Evolutionary conservation across 768 basidiomycete genomes (phyloP).

Genomic region (Tephrocybe rancida): DNA sequence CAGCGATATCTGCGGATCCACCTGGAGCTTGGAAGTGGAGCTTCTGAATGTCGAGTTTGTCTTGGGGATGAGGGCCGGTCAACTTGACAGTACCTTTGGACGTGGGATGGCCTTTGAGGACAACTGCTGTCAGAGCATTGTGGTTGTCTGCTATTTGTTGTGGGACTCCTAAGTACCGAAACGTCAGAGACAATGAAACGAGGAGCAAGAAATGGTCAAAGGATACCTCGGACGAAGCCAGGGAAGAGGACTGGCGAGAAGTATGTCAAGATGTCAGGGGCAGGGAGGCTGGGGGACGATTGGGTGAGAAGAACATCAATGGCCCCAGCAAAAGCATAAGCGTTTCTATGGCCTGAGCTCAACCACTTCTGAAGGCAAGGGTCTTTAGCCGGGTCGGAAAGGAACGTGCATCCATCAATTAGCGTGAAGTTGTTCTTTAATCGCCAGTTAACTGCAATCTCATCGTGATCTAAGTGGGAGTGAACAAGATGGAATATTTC

Average conservation of each 20-base stretch:
- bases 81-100: constrained; percentile 31
- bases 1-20: constrained; percentile 24
- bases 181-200: background rate
- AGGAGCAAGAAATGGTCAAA: background rate
- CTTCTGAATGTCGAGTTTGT: constrained; percentile 30
- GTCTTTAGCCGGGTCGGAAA: constrained; percentile 26
- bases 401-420: constrained; percentile 26
- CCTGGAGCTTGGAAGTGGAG: constrained; percentile 29
- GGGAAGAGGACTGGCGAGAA: constrained; percentile 24
- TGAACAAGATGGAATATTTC: background rate
- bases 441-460: constrained; percentile 29
- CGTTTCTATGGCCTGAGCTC: constrained; percentile 21
- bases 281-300: constrained; percentile 20
- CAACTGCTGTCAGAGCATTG: constrained; percentile 25
- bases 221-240: constrained; percentile 29
- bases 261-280: constrained; percentile 30
- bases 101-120: constrained; percentile 30
- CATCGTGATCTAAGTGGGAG: constrained; percentile 29
- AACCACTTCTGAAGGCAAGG: constrained; percentile 31
- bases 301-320: constrained; percentile 24
- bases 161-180: constrained; percentile 19
- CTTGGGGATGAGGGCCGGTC: constrained; percentile 32
- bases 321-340: constrained; percentile 28
- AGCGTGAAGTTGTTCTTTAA: constrained; percentile 30
- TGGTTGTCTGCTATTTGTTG: constrained; percentile 23